phyloP scores from a whole-genome alignment of 805 yeast species.

The Starmera amethionina region DNA sequence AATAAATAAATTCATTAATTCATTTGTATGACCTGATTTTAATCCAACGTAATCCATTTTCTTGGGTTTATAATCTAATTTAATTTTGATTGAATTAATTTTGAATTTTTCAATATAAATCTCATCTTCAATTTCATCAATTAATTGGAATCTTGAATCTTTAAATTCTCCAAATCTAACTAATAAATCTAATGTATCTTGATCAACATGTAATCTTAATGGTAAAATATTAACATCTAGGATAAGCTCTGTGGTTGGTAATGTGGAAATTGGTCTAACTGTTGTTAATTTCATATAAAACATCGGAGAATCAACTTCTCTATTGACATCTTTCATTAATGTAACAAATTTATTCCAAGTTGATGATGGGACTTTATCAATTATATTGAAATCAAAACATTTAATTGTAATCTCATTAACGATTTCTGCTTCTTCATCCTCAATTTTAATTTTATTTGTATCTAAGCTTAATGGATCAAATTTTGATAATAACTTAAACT shows the following conservation, averaged over 20 bases:
- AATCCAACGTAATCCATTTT: slow-evolving; percentile 78
- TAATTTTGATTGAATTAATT: slow-evolving; percentile 48
- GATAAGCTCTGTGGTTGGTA: slow-evolving; percentile 63
- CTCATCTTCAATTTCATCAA: slow-evolving; percentile 52
- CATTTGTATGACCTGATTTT: slow-evolving; percentile 78
- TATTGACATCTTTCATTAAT: slow-evolving; percentile 53
- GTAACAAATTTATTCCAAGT: slow-evolving; percentile 85
- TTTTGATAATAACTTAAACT: slow-evolving; percentile 33
- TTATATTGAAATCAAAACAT: slow-evolving; percentile 46
- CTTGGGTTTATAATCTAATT: slow-evolving; percentile 87
- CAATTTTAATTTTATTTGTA: slow-evolving; percentile 9
- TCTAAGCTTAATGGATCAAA: slow-evolving; percentile 32
- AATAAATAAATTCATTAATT: slow-evolving; percentile 80
- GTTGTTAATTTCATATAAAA: slow-evolving; percentile 40
- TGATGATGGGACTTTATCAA: slow-evolving; percentile 77
- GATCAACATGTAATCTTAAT: slow-evolving; percentile 77
- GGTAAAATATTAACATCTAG: slow-evolving; percentile 55
- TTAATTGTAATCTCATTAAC: slow-evolving; percentile 39
- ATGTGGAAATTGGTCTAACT: slow-evolving; percentile 50
- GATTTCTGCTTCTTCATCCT: slow-evolving; percentile 28
- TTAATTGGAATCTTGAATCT: slow-evolving; percentile 54
- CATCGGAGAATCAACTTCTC: slow-evolving; percentile 65
- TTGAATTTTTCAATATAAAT: slow-evolving; percentile 60
- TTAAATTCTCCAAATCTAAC: slow-evolving; percentile 74
- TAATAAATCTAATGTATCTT: slow-evolving; percentile 82